A percentile compares a stretch with the other conserved stretches of the same genome.
phyloP scores from a whole-genome alignment of 169 alveolate genomes.

The Plasmodium malariae region DNA sequence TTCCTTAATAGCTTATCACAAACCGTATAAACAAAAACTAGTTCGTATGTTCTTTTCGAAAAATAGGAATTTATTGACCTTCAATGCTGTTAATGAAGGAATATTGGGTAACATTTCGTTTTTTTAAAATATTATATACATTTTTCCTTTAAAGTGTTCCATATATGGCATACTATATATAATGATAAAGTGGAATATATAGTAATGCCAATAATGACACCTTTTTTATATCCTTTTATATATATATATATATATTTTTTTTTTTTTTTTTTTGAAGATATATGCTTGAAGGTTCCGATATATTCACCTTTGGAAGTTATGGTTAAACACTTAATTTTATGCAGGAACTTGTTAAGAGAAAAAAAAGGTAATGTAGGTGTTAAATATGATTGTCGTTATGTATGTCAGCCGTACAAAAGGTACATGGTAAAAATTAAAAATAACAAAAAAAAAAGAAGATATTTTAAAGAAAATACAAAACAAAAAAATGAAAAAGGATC shows the following conservation, averaged over 20 bases:
- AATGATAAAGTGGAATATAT: no score
- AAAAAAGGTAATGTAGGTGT: slow-evolving; percentile 73
- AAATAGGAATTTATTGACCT: slow-evolving; percentile 57
- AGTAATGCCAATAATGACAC: no score
- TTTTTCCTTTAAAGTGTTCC: no score
- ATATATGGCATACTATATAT: no score
- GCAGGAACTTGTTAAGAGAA: slow-evolving; percentile 63
- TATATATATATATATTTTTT: neutral
- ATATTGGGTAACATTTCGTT: slow-evolving; percentile 44
- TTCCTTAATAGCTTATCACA: slow-evolving; percentile 71
- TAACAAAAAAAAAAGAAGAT: slow-evolving; percentile 60
- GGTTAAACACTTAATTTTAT: slow-evolving; percentile 63
- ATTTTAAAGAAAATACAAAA: slow-evolving; percentile 61
- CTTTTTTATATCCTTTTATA: no score
- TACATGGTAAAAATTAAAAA: slow-evolving; percentile 70
- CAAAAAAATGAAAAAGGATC: slow-evolving; percentile 59
- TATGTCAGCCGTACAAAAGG: slow-evolving; percentile 76
- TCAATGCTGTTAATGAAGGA: slow-evolving; percentile 62
- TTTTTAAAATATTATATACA: no score
- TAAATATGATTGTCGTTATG: slow-evolving; percentile 71
- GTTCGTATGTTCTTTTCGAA: slow-evolving; percentile 75
- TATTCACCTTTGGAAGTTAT: slow-evolving; percentile 77
- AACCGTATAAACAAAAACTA: slow-evolving; percentile 73
- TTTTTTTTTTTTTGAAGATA: slow-evolving; percentile 15
- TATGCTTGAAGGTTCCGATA: slow-evolving; percentile 66